Evolutionary conservation across 75 land plant genomes (phyloP), one percentile per base, ranked within the genome.

Genomic region (Chamaecyparis obtusa): DNA sequence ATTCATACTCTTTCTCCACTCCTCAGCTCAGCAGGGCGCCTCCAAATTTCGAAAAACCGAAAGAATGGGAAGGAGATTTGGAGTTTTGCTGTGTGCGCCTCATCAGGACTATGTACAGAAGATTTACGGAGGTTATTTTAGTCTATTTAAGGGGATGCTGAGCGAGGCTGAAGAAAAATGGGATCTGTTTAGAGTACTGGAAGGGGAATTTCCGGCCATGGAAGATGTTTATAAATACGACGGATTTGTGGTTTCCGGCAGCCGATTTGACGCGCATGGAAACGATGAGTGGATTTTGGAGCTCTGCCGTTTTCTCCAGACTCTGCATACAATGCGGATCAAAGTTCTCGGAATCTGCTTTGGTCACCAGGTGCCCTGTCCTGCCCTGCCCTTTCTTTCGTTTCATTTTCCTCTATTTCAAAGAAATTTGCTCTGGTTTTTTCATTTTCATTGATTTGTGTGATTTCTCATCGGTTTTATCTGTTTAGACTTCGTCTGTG

Each of bases 181-280:
- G 98, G 92, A 93, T 76, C 83, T 89, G 37, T 92, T 79, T 85
- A 85, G 86, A 5, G 96, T 95, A 2, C 81, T 88, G 13, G 83
- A 82, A 1, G 97, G 94, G 9, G 88, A 94, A 85, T 90, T 95
- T 32, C 99, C 99, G 16, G 77, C 74, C 21, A 90, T 84, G 76
- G 92, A 88, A 0, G 95, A 90, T 27, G 86, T 98, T 86, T 92
- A 64, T 14, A 71, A 24, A 37, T 94, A 92, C 84, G 92, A 95
- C 15, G 98, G 99, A 24, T 98, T 95, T 48, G 98, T 96, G 46
- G 83, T 98, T 87, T 94, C 97, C 32, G 98, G 99, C 0, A 98
- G 99, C 86, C 90, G 93, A 49, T 92, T 81, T 87, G 97, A 98
- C 86, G 99, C 99, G 9, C 97, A 98, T 44, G 94, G 93, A 27